These are phyloP conservation scores for Boletus rubropictus DNA, from an alignment of 768 basidiomycete genomes.

Conservation along the genomic window DNA sequence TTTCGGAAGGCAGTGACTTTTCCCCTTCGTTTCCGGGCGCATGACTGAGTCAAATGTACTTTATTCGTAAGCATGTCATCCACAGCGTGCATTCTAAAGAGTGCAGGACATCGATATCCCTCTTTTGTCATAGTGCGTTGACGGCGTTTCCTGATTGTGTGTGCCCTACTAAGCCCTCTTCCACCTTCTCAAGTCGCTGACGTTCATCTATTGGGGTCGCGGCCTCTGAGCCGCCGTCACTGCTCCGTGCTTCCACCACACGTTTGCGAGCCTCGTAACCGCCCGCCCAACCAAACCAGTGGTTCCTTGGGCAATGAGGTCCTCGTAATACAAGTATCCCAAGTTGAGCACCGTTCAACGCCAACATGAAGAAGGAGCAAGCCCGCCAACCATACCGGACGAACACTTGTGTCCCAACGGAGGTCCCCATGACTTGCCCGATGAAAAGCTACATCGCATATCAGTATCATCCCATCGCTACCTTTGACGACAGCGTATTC, in stretches of 20 bases:
- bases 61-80: not conserved
- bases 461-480: not conserved
- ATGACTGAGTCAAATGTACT: not conserved
- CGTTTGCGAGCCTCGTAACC: slow-evolving; percentile 42
- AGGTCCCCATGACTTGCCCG: slow-evolving; percentile 80
- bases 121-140: slow-evolving; percentile 1
- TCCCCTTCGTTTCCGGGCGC: not conserved
- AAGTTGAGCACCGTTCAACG: slow-evolving; percentile 51
- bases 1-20: not conserved
- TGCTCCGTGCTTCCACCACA: slow-evolving; percentile 24
- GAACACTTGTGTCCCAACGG: slow-evolving; percentile 69
- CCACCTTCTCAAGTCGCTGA: slow-evolving; percentile 7
- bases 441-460: slow-evolving; percentile 45
- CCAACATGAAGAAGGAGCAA: slow-evolving; percentile 55
- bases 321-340: slow-evolving; percentile 58
- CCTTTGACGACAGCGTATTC: slow-evolving; percentile 12
- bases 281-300: slow-evolving; percentile 64
- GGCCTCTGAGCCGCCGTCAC: not conserved
- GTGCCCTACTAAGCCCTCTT: not conserved
- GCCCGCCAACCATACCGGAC: slow-evolving; percentile 65
- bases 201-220: not conserved
- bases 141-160: not conserved
- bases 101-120: not conserved
- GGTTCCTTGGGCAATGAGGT: slow-evolving; percentile 45
- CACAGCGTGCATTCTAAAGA: not conserved